Evolutionary conservation across 2,329 filamentous ascomycete genomes (phyloP).

Genomic region (Mycosphaerella sp.): DNA sequence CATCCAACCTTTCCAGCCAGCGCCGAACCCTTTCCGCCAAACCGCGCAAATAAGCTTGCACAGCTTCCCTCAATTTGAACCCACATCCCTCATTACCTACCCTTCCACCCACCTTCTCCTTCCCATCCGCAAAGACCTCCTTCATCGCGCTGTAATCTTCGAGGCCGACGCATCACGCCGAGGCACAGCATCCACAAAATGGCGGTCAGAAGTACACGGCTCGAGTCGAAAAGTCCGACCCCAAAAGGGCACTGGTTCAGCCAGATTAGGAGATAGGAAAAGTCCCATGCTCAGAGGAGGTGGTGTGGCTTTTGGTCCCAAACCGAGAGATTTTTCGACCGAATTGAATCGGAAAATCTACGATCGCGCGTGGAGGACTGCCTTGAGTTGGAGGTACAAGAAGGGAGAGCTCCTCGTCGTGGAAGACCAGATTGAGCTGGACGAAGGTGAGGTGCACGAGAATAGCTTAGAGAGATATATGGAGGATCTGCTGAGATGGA

Average conservation of each 20-base stretch:
- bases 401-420: slow-evolving; percentile 82
- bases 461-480: slow-evolving; percentile 49
- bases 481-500: slow-evolving; percentile 60
- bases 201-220: slow-evolving; percentile 73
- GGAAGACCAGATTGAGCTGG: slow-evolving; percentile 61
- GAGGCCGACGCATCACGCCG: slow-evolving; percentile 84
- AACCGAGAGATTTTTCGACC: slow-evolving; percentile 84
- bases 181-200: slow-evolving; percentile 79
- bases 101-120: slow-evolving; percentile 76
- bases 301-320: slow-evolving; percentile 83
- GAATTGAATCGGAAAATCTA: slow-evolving; percentile 82
- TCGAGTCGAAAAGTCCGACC: slow-evolving; percentile 73
- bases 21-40: slow-evolving; percentile 45
- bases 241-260: slow-evolving; percentile 79
- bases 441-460: slow-evolving; percentile 42
- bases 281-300: slow-evolving; percentile 77
- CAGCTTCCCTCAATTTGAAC: slow-evolving; percentile 83
- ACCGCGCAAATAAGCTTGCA: slow-evolving; percentile 78
- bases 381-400: slow-evolving; percentile 83
- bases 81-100: slow-evolving; percentile 69
- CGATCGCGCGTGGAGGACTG: slow-evolving; percentile 90
- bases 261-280: slow-evolving; percentile 74
- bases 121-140: slow-evolving; percentile 80
- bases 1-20: slow-evolving; percentile 15
- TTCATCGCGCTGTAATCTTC: slow-evolving; percentile 86